Evolutionary conservation across 2,329 filamentous ascomycete species (phyloP).

Genomic region (Diaporthe sp.): DNA sequence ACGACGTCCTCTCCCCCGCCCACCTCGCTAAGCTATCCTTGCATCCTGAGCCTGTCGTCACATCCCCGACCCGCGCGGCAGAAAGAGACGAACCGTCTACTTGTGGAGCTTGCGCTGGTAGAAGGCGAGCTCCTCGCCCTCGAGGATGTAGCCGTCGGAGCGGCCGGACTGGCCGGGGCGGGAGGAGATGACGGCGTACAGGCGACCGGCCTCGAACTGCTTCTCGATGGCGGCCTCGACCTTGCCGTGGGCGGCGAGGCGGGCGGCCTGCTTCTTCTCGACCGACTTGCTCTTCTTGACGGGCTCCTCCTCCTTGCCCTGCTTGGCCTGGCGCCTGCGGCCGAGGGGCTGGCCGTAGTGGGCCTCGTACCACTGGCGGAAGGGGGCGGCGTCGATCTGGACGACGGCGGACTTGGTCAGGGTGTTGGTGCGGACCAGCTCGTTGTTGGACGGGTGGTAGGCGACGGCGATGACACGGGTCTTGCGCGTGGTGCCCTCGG

Average conservation of each 20-base stretch:
- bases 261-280: conserved; percentile 94
- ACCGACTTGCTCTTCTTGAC: conserved; percentile 95
- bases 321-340: conserved; percentile 90
- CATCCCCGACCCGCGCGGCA: neutral
- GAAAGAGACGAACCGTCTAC: conserved; percentile 65
- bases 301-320: conserved; percentile 72
- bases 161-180: conserved; percentile 97
- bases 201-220: conserved; percentile 99
- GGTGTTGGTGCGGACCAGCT: conserved; percentile 99
- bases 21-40: conserved; percentile 29
- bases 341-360: conserved; percentile 95
- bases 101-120: conserved; percentile 99
- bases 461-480: conserved; percentile 97
- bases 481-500: conserved; percentile 98
- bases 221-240: conserved; percentile 92
- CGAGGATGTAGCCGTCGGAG: conserved; percentile 96
- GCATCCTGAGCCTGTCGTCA: neutral
- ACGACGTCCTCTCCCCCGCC: neutral
- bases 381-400: conserved; percentile 98
- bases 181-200: conserved; percentile 92
- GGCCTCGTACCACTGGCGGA: conserved; percentile 99
- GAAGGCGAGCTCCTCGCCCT: conserved; percentile 99
- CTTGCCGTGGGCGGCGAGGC: conserved; percentile 87
- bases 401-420: conserved; percentile 98
- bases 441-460: conserved; percentile 99